These are phyloP conservation scores for Diversispora epigaea DNA, from an alignment of 192 early-diverging fungal genomes.

Conservation along the genomic window DNA sequence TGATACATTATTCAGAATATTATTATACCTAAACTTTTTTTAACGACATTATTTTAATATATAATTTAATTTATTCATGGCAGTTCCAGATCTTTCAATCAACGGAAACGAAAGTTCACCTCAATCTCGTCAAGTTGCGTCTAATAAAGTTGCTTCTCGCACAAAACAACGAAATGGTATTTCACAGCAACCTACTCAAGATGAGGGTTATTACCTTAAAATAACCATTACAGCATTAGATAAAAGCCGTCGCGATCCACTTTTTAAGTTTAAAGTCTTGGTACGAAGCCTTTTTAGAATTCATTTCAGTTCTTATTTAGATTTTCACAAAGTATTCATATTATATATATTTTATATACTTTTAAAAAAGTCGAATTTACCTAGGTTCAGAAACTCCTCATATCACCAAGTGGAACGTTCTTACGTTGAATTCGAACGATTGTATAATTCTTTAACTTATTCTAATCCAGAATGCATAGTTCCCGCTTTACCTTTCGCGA, in stretches of 20 bases:
- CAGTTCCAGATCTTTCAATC: constrained; percentile 1
- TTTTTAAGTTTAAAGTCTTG: constrained; percentile 28
- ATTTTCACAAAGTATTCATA: not conserved
- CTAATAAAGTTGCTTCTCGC: not conserved
- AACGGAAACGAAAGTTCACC: not conserved
- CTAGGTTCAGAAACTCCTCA: constrained; percentile 39
- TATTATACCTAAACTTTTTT: too few relatives aligned
- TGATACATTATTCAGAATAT: too few relatives aligned
- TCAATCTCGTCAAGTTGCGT: not conserved
- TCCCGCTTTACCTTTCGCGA: constrained; percentile 40
- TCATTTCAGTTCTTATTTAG: not conserved
- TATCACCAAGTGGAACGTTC: constrained; percentile 42
- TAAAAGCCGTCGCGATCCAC: constrained; percentile 27
- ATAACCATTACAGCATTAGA: constrained; percentile 12
- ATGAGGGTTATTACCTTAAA: constrained; percentile 17
- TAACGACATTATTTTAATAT: too few relatives aligned
- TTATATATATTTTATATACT: not conserved
- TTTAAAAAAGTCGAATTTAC: constrained; percentile 42
- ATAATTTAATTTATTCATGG: constrained; percentile 6
- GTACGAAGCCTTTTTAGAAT: not conserved
- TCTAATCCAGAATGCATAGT: constrained; percentile 47
- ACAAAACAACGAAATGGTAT: constrained; percentile 3
- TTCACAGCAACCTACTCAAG: not conserved
- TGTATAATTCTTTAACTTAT: constrained; percentile 40
- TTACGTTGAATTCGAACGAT: constrained; percentile 43